phyloP scores from a whole-genome alignment of 108 stramenopile genomes.

The Bacterosira constricta region DNA sequence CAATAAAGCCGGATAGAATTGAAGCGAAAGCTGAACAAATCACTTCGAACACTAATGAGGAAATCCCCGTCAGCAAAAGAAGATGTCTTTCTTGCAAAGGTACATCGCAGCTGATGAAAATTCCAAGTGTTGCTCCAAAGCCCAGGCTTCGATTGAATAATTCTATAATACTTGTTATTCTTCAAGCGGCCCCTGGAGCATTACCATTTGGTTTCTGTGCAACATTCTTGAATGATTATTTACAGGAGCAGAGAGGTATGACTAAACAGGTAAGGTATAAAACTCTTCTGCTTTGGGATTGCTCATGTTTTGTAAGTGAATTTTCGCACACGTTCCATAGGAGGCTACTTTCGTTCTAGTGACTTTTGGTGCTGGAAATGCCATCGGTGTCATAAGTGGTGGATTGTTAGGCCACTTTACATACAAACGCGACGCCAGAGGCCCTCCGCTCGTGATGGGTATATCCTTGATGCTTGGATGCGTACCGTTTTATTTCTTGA shows the following conservation, averaged over 20 bases:
- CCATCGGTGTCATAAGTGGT: conserved; percentile 45
- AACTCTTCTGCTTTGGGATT: too few species aligned
- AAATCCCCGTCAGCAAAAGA: background rate
- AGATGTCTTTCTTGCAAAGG: conserved; percentile 29
- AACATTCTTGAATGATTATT: conserved; percentile 59
- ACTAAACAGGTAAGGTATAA: conserved; percentile 41
- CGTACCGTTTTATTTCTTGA: conserved; percentile 50
- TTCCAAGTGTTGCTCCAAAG: conserved; percentile 48
- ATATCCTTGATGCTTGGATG: conserved; percentile 34
- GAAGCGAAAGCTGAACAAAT: background rate
- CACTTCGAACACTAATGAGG: conserved; percentile 1
- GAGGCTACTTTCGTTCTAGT: conserved; percentile 46
- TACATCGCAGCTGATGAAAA: conserved; percentile 40
- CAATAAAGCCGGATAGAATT: background rate
- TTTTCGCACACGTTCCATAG: background rate
- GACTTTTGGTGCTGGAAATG: conserved; percentile 58
- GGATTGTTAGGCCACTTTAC: conserved; percentile 37
- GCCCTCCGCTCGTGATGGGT: conserved; percentile 50
- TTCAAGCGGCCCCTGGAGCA: conserved; percentile 57
- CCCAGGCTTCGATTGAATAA: too few species aligned
- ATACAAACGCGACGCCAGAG: conserved; percentile 46
- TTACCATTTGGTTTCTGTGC: conserved; percentile 56
- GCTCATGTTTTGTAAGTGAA: too few species aligned
- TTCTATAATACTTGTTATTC: too few species aligned
- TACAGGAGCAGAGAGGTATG: conserved; percentile 52